Evolutionary conservation across 2,329 filamentous ascomycete genomes (phyloP).

Genomic region (Colletotrichum tofieldiae): DNA sequence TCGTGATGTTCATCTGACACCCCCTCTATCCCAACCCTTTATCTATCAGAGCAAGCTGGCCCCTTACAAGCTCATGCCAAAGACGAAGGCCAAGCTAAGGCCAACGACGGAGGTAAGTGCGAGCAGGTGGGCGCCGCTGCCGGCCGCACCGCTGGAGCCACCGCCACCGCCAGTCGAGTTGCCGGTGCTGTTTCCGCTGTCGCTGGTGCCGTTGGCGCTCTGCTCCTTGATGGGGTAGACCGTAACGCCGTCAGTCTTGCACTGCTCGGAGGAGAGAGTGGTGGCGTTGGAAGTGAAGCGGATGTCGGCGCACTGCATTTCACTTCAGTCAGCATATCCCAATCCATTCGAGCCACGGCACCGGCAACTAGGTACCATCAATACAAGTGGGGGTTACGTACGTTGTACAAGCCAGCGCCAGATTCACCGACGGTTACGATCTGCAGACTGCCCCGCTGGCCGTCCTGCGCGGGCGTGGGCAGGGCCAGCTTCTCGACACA

Average conservation of each 20-base stretch:
- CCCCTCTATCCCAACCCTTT: background rate
- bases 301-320: constrained; percentile 79
- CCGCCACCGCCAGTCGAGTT: constrained; percentile 26
- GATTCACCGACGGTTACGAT: constrained; percentile 75
- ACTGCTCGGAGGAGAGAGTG: constrained; percentile 63
- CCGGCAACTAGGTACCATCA: background rate
- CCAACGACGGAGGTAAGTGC: constrained; percentile 55
- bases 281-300: constrained; percentile 72
- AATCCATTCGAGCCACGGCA: background rate
- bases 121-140: constrained; percentile 43
- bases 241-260: constrained; percentile 72
- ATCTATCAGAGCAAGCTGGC: too few species aligned
- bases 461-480: constrained; percentile 69
- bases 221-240: constrained; percentile 52
- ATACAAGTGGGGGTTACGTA: constrained; percentile 50
- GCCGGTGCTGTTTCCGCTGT: constrained; percentile 32
- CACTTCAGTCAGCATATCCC: constrained; percentile 36
- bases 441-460: constrained; percentile 77
- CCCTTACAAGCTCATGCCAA: constrained; percentile 55
- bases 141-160: constrained; percentile 40
- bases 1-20: constrained; percentile 1
- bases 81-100: constrained; percentile 56
- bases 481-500: constrained; percentile 75
- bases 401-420: constrained; percentile 77
- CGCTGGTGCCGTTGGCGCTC: constrained; percentile 43